Conservation (phyloP, 352 stramenopile genomes). For the Phytophthora nicotianae region DNA sequence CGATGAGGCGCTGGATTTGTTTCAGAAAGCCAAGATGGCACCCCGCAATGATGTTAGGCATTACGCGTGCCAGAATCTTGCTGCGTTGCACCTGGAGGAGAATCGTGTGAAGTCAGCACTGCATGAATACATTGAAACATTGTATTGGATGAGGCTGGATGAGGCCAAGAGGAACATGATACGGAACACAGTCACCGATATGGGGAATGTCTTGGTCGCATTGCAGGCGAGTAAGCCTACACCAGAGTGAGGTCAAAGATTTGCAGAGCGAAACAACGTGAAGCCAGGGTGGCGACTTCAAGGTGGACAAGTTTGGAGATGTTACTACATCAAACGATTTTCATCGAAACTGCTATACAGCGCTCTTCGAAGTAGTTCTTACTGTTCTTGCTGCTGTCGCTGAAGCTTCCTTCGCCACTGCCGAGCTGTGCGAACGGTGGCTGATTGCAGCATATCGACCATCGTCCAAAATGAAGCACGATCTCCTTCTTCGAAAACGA, state of each 20-base stretch:
- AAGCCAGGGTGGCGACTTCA: no score
- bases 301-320: no score
- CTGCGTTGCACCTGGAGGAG: slow-evolving; percentile 63
- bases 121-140: slow-evolving; percentile 77
- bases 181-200: slow-evolving; percentile 72
- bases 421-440: slow-evolving; percentile 60
- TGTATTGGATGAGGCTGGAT: slow-evolving; percentile 70
- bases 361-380: slow-evolving; percentile 1
- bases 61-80: slow-evolving; percentile 72
- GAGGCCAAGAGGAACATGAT: slow-evolving; percentile 51
- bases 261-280: not conserved
- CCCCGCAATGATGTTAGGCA: slow-evolving; percentile 73
- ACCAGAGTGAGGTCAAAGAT: not conserved
- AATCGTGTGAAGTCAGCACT: slow-evolving; percentile 66
- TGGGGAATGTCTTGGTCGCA: slow-evolving; percentile 64
- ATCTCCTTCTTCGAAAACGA: slow-evolving; percentile 58
- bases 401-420: slow-evolving; percentile 65
- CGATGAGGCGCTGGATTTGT: slow-evolving; percentile 60
- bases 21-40: slow-evolving; percentile 63
- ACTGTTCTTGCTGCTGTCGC: slow-evolving; percentile 18
- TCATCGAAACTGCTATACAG: no score
- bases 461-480: slow-evolving; percentile 72
- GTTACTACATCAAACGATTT: no score
- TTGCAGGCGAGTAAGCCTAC: slow-evolving; percentile 15
- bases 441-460: slow-evolving; percentile 61